Evolutionary conservation across 345 rosid genomes (phyloP), one percentile per base, ranked within the genome.

Genomic region (Crucihimalaya himalaica): DNA sequence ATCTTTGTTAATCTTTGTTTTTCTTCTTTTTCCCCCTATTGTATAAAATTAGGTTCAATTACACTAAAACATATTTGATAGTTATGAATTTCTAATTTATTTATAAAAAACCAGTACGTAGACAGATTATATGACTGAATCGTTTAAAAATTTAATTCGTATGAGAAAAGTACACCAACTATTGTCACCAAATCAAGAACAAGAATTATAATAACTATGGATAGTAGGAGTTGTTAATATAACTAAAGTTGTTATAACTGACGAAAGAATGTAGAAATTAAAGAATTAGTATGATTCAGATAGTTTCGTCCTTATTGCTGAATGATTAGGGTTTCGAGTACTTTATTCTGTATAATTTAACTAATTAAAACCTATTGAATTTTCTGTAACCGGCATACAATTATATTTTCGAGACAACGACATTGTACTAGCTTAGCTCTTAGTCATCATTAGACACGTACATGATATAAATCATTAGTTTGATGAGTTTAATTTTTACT

Each of bases 381-480:
- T 74, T 58, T 66, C 61, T 58, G 72, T 74, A 58, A 58, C 46
- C 61, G 53, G 46, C 66, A 19, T 37, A 58, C 28, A 21, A 74
- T 67, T 32, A 18, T 61, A 52, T 62, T 61, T 54, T 52, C 18
- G 51, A 62, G 79, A 75, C 74, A 68, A 32, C 51, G 74, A 75
- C 74, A 32, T 43, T 43, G 70, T 68, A 75, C 79, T 75, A 75
- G 74, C 69, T 53, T 68, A 37, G 21, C 56, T 50, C 29, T 1
- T 40, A 12, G 14, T 60, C 29, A 75, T 68, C 68, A 51, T 51
- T 59, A 23, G 2, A 20, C 28, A 40, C 20, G 15, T 15, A 54
- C 55, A 32, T 72, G 15, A 71, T 47, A n/a, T 9, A 10, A 19
- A 60, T 32, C 68, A 52, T 46, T 57, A 56, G 72, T 46, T 72